Conservation (phyloP, 2,329 filamentous ascomycete genomes). For the Hymenoscyphus occultus region DNA sequence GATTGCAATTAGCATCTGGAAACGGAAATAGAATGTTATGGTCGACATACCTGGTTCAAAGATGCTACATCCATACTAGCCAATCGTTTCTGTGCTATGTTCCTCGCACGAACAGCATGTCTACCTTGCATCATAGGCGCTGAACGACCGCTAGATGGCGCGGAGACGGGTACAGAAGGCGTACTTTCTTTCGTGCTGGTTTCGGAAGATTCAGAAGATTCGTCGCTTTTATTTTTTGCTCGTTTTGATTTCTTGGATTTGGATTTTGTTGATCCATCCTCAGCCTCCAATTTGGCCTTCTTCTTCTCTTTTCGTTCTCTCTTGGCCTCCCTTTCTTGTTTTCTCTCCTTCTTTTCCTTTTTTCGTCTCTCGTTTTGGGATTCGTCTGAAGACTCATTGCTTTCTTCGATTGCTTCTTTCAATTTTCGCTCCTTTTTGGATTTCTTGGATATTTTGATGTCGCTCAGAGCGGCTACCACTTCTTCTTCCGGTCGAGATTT, state of each 20-base stretch:
- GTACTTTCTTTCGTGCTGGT: conserved; percentile 27
- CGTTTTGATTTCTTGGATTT: conserved; percentile 36
- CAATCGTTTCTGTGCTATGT: conserved; percentile 85
- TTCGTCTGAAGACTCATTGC: conserved; percentile 30
- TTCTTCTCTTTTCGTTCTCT: conserved; percentile 39
- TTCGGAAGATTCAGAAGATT: conserved; percentile 20
- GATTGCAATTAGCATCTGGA: conserved; percentile 26
- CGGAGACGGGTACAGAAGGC: conserved; percentile 34
- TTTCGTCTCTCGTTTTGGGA: conserved; percentile 36
- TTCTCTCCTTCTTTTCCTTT: conserved; percentile 37
- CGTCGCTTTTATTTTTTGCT: conserved; percentile 41
- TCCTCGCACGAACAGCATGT: conserved; percentile 73
- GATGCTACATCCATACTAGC: conserved; percentile 79
- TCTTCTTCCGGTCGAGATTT: conserved; percentile 33
- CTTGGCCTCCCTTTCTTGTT: conserved; percentile 45
- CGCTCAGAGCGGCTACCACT: conserved; percentile 19
- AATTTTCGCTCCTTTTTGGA: conserved; percentile 28
- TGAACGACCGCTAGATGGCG: conserved; percentile 43
- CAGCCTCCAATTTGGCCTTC: conserved; percentile 37
- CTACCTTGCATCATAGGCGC: conserved; percentile 52
- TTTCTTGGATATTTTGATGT: conserved; percentile 39
- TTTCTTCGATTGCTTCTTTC: conserved; percentile 13
- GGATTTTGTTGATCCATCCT: conserved; percentile 38
- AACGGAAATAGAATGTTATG: conserved; percentile 5
- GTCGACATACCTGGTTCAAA: conserved; percentile 70